Conservation (phyloP, 2,329 filamentous ascomycete species). For the Metarhizium guizhouense region DNA sequence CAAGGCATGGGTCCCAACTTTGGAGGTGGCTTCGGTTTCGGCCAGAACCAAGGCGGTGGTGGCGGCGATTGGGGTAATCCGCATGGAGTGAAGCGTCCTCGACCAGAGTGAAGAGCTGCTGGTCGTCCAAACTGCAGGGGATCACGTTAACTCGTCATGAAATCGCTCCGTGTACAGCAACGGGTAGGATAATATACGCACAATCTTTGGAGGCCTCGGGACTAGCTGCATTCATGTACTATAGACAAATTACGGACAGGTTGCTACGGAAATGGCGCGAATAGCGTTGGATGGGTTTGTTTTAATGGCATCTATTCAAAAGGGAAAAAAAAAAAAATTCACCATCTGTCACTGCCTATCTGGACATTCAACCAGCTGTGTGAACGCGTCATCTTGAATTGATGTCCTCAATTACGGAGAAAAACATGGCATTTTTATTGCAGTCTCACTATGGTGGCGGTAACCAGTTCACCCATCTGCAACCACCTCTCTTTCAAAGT, state of each 20-base stretch:
- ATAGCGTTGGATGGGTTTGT: constrained; percentile 3
- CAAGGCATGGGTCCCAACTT: constrained; percentile 62
- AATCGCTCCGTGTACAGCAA: not conserved
- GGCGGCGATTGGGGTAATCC: constrained; percentile 64
- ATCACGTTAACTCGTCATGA: not conserved
- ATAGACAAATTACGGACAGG: constrained; percentile 1
- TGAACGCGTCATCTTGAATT: not conserved
- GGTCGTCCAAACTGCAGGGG: not conserved
- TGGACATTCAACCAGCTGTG: not conserved
- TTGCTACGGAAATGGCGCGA: constrained; percentile 6
- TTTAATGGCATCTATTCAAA: not conserved
- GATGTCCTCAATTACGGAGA: not conserved
- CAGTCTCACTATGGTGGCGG: constrained; percentile 9
- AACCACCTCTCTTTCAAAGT: constrained; percentile 15
- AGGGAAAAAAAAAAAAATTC: not conserved
- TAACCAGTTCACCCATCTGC: constrained; percentile 17
- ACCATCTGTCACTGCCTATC: too few species aligned
- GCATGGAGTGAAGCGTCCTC: constrained; percentile 69
- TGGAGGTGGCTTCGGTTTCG: constrained; percentile 62
- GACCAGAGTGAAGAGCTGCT: constrained; percentile 49
- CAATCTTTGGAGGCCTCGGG: not conserved
- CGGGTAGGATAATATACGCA: not conserved
- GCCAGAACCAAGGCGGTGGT: constrained; percentile 35
- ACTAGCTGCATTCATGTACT: constrained; percentile 7
- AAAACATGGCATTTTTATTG: not conserved